Percentiles rank a stretch among this genome's conserved stretches.
Evolutionary conservation across 1,284 basidiomycete genomes (phyloP).

Genomic region (Phenoliferia sp.): DNA sequence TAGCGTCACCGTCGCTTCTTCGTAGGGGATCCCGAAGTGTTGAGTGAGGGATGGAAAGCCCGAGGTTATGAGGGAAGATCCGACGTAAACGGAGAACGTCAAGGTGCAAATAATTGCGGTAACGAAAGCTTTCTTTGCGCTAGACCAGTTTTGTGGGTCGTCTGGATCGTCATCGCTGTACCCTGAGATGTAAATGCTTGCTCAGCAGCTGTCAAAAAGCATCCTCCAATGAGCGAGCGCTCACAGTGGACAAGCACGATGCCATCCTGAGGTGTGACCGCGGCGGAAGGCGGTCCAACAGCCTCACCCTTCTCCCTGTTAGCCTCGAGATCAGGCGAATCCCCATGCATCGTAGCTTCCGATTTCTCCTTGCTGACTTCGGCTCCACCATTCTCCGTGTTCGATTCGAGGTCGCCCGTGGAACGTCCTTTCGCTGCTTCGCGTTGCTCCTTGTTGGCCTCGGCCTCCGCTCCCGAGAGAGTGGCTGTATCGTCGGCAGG

Average conservation of each 20-base stretch:
- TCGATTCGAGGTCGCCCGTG: neutral
- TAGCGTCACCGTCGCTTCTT: constrained; percentile 18
- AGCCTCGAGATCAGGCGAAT: neutral
- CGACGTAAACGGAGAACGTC: constrained; percentile 31
- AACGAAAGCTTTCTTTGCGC: constrained; percentile 24
- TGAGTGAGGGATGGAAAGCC: constrained; percentile 16
- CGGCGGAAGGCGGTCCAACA: neutral
- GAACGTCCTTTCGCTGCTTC: neutral
- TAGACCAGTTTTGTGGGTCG: constrained; percentile 41
- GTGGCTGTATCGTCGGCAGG: neutral
- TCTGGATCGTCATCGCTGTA: constrained; percentile 37
- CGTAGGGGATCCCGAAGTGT: constrained; percentile 19
- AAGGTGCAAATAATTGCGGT: neutral
- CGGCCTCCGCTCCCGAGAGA: neutral
- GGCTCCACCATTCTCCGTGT: neutral
- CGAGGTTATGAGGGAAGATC: constrained; percentile 34
- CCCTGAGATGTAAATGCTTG: constrained; percentile 20
- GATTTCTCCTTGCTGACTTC: too few species aligned
- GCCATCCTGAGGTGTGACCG: neutral
- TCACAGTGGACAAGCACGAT: neutral
- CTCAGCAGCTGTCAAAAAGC: neutral
- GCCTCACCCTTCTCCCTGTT: neutral
- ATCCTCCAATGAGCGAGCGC: neutral
- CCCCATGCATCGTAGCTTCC: too few species aligned
- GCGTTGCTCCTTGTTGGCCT: neutral